Conservation (phyloP, 1,284 basidiomycete genomes). For the Vanrija humicola region DNA sequence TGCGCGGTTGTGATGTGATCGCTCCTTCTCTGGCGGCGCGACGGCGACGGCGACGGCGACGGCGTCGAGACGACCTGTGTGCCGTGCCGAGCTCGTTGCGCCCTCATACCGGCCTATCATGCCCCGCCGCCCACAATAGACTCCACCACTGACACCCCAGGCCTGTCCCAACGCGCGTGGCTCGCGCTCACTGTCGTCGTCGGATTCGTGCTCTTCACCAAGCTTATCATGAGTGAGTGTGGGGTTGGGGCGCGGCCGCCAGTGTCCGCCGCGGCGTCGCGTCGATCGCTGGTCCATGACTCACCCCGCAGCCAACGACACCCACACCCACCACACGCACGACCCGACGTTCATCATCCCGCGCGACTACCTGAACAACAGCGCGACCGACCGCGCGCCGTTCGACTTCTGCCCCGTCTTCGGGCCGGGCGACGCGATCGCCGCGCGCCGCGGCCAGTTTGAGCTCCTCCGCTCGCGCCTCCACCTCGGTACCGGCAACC, state of each 20-base stretch:
- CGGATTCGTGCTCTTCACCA: constrained; percentile 30
- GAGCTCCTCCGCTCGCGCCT: constrained; percentile 70
- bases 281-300: not conserved
- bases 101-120: not conserved
- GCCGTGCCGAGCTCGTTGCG: too few relatives aligned
- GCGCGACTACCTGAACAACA: constrained; percentile 51
- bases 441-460: constrained; percentile 70
- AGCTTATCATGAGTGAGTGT: constrained; percentile 35
- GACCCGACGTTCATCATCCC: constrained; percentile 34
- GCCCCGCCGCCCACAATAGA: not conserved
- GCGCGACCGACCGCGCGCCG: constrained; percentile 60
- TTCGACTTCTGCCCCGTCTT: constrained; percentile 87
- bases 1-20: too few relatives aligned
- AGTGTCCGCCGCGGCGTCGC: not conserved
- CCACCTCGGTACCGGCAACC: constrained; percentile 75
- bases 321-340: not conserved
- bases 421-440: constrained; percentile 74
- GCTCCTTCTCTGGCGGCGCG: too few relatives aligned
- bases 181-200: constrained; percentile 27
- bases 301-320: not conserved
- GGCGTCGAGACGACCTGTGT: too few relatives aligned
- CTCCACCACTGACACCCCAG: constrained; percentile 13
- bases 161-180: constrained; percentile 37
- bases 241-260: not conserved
- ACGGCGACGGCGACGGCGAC: too few relatives aligned